These are phyloP conservation scores for Vitis rotundifolia DNA, from an alignment of 164 flowering plant genomes.

Conservation along the genomic window DNA sequence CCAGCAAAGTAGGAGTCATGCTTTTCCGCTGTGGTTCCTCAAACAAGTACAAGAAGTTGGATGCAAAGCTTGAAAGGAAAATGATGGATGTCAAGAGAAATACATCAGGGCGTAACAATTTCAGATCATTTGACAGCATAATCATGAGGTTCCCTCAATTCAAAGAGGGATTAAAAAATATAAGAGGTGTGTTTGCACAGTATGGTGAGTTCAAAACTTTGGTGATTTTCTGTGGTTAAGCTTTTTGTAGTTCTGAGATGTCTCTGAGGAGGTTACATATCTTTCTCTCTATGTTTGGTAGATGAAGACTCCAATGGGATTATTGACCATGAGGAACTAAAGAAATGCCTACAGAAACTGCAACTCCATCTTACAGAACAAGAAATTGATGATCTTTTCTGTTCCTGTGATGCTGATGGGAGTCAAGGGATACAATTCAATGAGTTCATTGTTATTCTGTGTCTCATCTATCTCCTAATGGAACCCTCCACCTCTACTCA, in stretches of 20 bases:
- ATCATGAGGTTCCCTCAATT: conserved; percentile 70
- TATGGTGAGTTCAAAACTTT: conserved; percentile 47
- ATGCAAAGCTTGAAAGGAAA: conserved; percentile 59
- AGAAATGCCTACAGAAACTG: conserved; percentile 50
- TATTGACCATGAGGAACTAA: conserved; percentile 62
- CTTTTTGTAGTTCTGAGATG: neutral
- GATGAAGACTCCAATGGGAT: conserved; percentile 67
- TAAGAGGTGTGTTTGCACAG: conserved; percentile 56
- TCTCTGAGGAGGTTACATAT: neutral
- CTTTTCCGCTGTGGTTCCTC: conserved; percentile 33
- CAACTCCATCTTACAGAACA: conserved; percentile 47
- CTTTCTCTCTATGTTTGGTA: conserved; percentile 13
- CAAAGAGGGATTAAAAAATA: conserved; percentile 52
- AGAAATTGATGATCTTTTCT: conserved; percentile 57
- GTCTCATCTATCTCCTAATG: conserved; percentile 63
- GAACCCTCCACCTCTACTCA: conserved; percentile 35
- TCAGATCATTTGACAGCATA: conserved; percentile 62
- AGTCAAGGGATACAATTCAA: conserved; percentile 61
- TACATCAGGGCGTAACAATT: conserved; percentile 32
- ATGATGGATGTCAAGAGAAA: conserved; percentile 52
- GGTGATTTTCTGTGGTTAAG: neutral
- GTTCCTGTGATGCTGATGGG: conserved; percentile 62
- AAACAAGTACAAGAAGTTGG: conserved; percentile 49
- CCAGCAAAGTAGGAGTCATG: conserved; percentile 40
- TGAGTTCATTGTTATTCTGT: conserved; percentile 76